Base-by-base conservation (phyloP, 441 rosid genomes). In the Metrosideros polymorpha region DNA sequence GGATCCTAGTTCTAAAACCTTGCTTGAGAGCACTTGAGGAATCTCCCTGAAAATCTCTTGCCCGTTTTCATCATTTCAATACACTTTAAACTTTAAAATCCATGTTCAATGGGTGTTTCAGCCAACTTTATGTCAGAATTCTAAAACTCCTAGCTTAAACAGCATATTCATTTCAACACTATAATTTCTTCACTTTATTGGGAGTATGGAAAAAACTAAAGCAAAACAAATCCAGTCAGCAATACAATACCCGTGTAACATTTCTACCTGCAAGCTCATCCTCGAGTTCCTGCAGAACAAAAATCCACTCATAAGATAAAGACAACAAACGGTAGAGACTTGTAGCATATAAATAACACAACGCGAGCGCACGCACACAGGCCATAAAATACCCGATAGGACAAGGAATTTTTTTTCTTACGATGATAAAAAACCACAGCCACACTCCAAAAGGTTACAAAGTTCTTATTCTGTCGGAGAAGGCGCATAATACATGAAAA, bases 251-350 rank as follows among this genome's bases (percentile, higher is more conserved):
- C 95, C 91, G 93, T 90, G 96, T 93, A 50, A 96, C 96, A 88
- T 97, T 98, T 92, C 93, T 93, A 76, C 84, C 89, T 8, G 91
- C 90, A 84, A 89, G 89, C 85, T 92, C 88, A 35, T 89, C 93
- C 24, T 75, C 92, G 17, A 91, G 84, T 85, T 90, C 94, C 97
- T 91, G 89, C 88, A 89, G 63, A 56, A 30, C 84, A 85, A 53
- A 85, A 47, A 53, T 25, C 39, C 51, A 50, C n/a, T 47, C 12
- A 82, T 82, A 47, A 50, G 45, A n/a, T 12, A 50, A 25, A 86
- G 59, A 52, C 24, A 42, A 59, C 45, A 82, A 83, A 83, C 76
- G 42, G 29, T 5, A 15, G 87, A 15, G 87, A 82, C 84, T 29
- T 49, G 19, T 82, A 42, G 66, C 12, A 88, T 13, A 39, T 30